A percentile compares a stretch with the other conserved stretches of the same genome.
phyloP scores from a whole-genome alignment of 2,329 filamentous ascomycete species.

The Sclerotinia minor region DNA sequence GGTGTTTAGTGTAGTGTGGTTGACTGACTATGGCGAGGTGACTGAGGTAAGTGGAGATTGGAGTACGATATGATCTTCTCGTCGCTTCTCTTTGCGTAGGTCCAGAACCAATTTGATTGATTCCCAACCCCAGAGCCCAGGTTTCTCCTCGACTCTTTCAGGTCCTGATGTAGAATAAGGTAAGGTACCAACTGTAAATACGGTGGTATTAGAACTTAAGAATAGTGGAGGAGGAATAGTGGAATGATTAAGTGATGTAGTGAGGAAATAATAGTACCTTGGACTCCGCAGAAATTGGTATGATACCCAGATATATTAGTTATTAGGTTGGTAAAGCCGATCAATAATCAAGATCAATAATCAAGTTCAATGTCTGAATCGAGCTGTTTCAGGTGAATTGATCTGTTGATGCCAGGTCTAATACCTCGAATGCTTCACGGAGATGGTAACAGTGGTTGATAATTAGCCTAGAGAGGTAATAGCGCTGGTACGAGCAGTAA shows the following conservation, averaged over 20 bases:
- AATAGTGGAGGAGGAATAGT: constrained; percentile 1
- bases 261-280: constrained; percentile 1
- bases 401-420: constrained; percentile 2
- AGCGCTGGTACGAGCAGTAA: constrained; percentile 3
- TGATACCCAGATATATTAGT: neutral
- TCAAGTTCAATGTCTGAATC: neutral
- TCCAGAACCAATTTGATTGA: constrained; percentile 4
- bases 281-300: neutral
- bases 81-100: constrained; percentile 3
- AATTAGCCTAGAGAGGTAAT: neutral
- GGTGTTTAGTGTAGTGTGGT: neutral
- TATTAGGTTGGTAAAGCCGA: neutral
- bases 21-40: neutral
- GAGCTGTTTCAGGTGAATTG: neutral
- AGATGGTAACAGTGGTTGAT: neutral
- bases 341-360: neutral
- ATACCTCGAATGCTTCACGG: neutral
- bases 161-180: constrained; percentile 9
- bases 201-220: neutral
- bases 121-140: constrained; percentile 3
- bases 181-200: constrained; percentile 20
- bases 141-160: constrained; percentile 5
- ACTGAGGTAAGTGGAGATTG: neutral
- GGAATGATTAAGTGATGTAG: constrained; percentile 1
- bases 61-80: neutral